Evolutionary conservation across 805 yeast species (phyloP).

Genomic region (Zygoascus tannicola): DNA sequence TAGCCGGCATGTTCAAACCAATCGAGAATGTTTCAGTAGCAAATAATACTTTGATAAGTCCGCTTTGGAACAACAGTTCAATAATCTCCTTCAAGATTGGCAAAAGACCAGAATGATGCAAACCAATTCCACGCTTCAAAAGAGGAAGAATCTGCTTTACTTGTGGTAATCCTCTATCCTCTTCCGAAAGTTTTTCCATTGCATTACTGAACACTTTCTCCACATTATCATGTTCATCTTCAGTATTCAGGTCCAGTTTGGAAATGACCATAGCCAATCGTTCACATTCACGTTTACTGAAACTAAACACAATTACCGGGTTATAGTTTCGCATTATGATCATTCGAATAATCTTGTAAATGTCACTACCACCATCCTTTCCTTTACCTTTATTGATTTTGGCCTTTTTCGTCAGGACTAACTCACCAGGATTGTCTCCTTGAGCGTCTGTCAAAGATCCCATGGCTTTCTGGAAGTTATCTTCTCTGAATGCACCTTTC

Average conservation of each 20-base stretch:
- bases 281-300: slow-evolving; percentile 95
- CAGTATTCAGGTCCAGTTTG: slow-evolving; percentile 85
- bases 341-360: slow-evolving; percentile 94
- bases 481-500: slow-evolving; percentile 91
- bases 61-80: slow-evolving; percentile 95
- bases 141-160: slow-evolving; percentile 85
- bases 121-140: slow-evolving; percentile 91
- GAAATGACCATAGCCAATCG: slow-evolving; percentile 90
- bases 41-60: slow-evolving; percentile 83
- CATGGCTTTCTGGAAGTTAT: slow-evolving; percentile 98
- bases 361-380: slow-evolving; percentile 86
- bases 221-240: slow-evolving; percentile 86
- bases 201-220: slow-evolving; percentile 89
- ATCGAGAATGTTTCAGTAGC: slow-evolving; percentile 98
- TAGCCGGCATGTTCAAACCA: slow-evolving; percentile 99
- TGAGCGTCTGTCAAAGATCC: slow-evolving; percentile 71
- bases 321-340: slow-evolving; percentile 93
- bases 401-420: slow-evolving; percentile 57
- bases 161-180: slow-evolving; percentile 88
- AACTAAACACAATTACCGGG: slow-evolving; percentile 98
- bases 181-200: slow-evolving; percentile 74
- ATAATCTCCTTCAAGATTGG: slow-evolving; percentile 92
- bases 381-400: slow-evolving; percentile 81
- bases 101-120: slow-evolving; percentile 92
- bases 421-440: slow-evolving; percentile 76